phyloP scores from a whole-genome alignment of 164 flowering plant species.

The Buxus sempervirens region DNA sequence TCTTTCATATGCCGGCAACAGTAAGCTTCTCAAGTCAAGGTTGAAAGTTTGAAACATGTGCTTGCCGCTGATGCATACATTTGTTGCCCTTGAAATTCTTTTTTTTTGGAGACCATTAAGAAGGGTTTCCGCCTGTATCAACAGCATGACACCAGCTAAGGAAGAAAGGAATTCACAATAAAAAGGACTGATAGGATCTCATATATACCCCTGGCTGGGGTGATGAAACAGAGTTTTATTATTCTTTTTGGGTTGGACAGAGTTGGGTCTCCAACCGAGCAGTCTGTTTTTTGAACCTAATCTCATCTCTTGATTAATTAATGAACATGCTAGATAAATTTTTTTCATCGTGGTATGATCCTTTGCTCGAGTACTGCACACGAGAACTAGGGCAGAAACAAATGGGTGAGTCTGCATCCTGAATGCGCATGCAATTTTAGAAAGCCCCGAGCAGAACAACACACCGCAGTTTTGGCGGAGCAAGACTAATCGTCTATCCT shows the following conservation, averaged over 20 bases:
- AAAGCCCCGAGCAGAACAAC: too few relatives aligned
- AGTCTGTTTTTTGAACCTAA: constrained; percentile 25
- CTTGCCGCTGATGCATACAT: constrained; percentile 20
- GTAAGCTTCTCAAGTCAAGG: constrained; percentile 14
- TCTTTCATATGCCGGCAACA: constrained; percentile 5
- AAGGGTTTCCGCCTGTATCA: constrained; percentile 44
- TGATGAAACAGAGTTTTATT: constrained; percentile 22
- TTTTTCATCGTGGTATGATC: constrained; percentile 13
- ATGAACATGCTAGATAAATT: constrained; percentile 22
- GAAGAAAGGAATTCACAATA: constrained; percentile 32
- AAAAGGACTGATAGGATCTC: constrained; percentile 31
- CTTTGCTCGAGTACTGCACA: not conserved
- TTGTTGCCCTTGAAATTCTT: constrained; percentile 30
- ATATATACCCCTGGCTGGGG: constrained; percentile 16
- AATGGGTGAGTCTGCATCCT: too few relatives aligned
- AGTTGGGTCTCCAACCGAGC: constrained; percentile 25
- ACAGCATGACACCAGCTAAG: constrained; percentile 28
- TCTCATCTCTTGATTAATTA: constrained; percentile 38
- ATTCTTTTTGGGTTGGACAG: constrained; percentile 25
- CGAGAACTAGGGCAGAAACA: too few relatives aligned
- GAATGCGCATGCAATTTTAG: too few relatives aligned
- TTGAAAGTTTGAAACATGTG: constrained; percentile 7
- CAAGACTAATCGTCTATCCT: too few relatives aligned
- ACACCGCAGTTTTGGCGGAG: too few relatives aligned
- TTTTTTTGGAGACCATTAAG: constrained; percentile 31